phyloP scores from a whole-genome alignment of 345 rosid species.

The Gossypium longicalyx region DNA sequence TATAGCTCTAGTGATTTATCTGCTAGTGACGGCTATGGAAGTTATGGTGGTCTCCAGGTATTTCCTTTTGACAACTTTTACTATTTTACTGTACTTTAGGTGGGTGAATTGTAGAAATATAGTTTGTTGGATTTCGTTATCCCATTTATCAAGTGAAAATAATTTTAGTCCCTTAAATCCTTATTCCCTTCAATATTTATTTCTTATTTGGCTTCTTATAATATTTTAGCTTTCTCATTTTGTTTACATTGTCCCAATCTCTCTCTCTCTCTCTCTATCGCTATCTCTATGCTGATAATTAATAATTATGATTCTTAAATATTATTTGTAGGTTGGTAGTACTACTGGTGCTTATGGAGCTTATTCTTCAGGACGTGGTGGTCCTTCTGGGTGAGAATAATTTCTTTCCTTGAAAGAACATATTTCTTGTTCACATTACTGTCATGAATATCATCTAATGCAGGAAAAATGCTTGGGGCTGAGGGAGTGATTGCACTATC shows the following conservation, averaged over 20 bases:
- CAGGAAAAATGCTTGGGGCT: not conserved
- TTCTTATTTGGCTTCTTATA: not conserved
- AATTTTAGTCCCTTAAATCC: not conserved
- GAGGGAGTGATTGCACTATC: not conserved
- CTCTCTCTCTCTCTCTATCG: not conserved
- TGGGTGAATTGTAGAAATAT: not conserved
- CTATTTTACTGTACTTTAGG: not conserved
- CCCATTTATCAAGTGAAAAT: not conserved
- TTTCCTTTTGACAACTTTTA: conserved; percentile 3
- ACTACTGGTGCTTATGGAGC: conserved; percentile 74
- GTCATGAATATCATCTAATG: not conserved
- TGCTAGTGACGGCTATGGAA: conserved; percentile 60
- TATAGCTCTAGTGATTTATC: conserved; percentile 64
- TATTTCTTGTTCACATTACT: not conserved
- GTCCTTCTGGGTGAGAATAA: conserved; percentile 71
- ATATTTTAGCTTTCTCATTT: not conserved
- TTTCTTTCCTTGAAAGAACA: conserved; percentile 8
- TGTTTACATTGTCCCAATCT: not conserved
- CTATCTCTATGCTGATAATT: not conserved
- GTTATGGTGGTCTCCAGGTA: conserved; percentile 76
- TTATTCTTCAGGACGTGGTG: conserved; percentile 74
- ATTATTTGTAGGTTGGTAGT: conserved; percentile 57
- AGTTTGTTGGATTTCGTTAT: not conserved
- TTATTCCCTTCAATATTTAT: not conserved
- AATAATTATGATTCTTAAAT: not conserved